A percentile compares a stretch with the other conserved stretches of the same genome.
These are phyloP conservation scores for Styphnolobium japonicum DNA, from an alignment of 306 rosid species.

Conservation along the genomic window DNA sequence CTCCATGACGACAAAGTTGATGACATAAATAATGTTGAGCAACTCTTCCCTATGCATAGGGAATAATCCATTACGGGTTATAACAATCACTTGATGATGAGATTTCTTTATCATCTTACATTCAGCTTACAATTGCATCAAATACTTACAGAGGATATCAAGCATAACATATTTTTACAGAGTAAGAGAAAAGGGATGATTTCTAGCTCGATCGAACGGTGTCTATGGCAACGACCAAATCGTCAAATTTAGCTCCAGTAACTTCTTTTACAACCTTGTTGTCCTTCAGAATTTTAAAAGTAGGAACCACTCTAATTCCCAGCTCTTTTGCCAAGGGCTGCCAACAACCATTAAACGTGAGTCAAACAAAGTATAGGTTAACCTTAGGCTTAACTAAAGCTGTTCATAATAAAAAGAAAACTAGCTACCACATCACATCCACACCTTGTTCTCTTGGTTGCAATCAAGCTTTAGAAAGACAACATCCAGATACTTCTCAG, in stretches of 20 bases:
- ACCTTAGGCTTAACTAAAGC: neutral
- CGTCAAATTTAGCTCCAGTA: slow-evolving; percentile 88
- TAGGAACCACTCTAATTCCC: slow-evolving; percentile 93
- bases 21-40: slow-evolving; percentile 19
- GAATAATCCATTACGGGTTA: neutral
- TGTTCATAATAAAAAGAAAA: neutral
- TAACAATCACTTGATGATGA: slow-evolving; percentile 12
- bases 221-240: slow-evolving; percentile 79
- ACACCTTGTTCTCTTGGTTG: slow-evolving; percentile 85
- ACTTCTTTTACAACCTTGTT: slow-evolving; percentile 77
- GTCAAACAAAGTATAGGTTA: neutral
- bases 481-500: slow-evolving; percentile 80
- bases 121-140: slow-evolving; percentile 22
- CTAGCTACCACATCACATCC: neutral
- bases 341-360: slow-evolving; percentile 30
- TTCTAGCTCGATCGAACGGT: slow-evolving; percentile 58
- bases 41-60: neutral
- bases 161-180: slow-evolving; percentile 20
- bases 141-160: slow-evolving; percentile 38
- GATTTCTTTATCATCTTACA: slow-evolving; percentile 29
- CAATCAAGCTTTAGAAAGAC: slow-evolving; percentile 94
- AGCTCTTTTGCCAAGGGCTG: slow-evolving; percentile 98
- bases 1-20: neutral
- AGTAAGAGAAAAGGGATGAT: neutral
- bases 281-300: slow-evolving; percentile 90